Evolutionary conservation across 805 yeast genomes (phyloP), one percentile per base, ranked within the genome.

Genomic region (Soucietia sequanensis): DNA sequence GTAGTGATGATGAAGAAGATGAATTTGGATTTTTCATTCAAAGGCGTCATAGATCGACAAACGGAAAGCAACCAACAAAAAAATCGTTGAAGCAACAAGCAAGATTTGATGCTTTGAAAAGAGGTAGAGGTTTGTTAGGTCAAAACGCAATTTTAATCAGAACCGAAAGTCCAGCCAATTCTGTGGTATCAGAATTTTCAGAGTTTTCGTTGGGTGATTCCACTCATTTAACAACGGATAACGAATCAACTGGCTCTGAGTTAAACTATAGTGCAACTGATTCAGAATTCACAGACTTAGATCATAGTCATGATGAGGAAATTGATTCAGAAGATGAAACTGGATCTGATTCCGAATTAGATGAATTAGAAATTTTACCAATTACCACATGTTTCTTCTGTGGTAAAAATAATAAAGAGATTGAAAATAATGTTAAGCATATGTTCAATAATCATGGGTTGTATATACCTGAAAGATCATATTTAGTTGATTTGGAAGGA

Each of bases 121-220:
- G 45, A 38, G 41, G 40, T 9, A 38, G 39, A 56, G 61, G 44
- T 60, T 69, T 21, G 33, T 35, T 36, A 6, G 35, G 23, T 9
- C 23, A 21, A 21, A 29, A n/a, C 10, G 23, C 11, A 13, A 5
- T 18, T 4, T 22, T 34, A 2, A 41, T 40, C 8, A 62, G 82
- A 49, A 61, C 66, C 4, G 42, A 43, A 8, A 75, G 83, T 40
- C 81, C 84, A 2, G 69, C 78, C 0, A 56, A 65, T n/a, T 76
- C 83, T 1, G 72, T 76, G 4, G 61, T 62, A 0, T 78, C 88
- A 1, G 73, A 71, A 33, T 52, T 70, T 15, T 79, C 86, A 1
- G 68, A 70, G 33, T 72, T 79, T 52, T 77, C 84, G 7, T 58
- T 78, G 15, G 81, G 76, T 6, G 75, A 70, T 17, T 47, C 62